phyloP scores from a whole-genome alignment of 805 yeast genomes.

The Cyberlindnera bimundalis region DNA sequence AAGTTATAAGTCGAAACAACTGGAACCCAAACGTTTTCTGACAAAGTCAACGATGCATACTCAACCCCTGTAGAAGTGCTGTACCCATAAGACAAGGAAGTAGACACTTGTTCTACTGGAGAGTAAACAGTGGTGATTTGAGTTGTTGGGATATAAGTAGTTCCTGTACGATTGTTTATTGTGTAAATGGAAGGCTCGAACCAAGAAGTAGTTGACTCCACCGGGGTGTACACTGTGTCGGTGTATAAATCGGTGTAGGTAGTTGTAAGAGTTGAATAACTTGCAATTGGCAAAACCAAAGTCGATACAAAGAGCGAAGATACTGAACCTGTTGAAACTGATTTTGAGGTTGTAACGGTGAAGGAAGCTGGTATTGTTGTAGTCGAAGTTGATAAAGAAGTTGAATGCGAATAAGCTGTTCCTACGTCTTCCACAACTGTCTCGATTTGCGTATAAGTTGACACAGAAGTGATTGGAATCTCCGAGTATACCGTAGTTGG shows the following conservation, averaged over 20 bases:
- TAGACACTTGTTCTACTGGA: not conserved
- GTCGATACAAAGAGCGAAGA: conserved; percentile 9
- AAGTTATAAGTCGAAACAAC: conserved; percentile 8
- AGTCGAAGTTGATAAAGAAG: conserved; percentile 15
- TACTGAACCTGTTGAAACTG: conserved; percentile 7
- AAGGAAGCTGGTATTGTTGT: conserved; percentile 12
- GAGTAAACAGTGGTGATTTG: conserved; percentile 3
- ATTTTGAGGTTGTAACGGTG: not conserved
- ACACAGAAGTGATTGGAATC: conserved; percentile 5
- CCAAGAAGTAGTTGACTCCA: conserved; percentile 4
- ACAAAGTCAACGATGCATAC: conserved; percentile 16
- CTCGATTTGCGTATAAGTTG: conserved; percentile 3
- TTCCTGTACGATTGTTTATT: conserved; percentile 13
- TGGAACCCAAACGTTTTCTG: conserved; percentile 20
- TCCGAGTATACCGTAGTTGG: conserved; percentile 8
- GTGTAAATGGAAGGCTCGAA: conserved; percentile 7
- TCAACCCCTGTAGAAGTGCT: conserved; percentile 13
- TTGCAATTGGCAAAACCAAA: conserved; percentile 17
- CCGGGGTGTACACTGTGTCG: conserved; percentile 1
- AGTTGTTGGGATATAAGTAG: conserved; percentile 10
- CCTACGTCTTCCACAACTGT: conserved; percentile 5
- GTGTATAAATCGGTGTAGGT: conserved; percentile 5
- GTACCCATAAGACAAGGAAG: conserved; percentile 6
- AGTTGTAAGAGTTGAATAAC: conserved; percentile 4
- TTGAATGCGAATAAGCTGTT: conserved; percentile 6